Base-by-base conservation (phyloP, 2,329 filamentous ascomycete species). In the Fusarium acutatum region DNA sequence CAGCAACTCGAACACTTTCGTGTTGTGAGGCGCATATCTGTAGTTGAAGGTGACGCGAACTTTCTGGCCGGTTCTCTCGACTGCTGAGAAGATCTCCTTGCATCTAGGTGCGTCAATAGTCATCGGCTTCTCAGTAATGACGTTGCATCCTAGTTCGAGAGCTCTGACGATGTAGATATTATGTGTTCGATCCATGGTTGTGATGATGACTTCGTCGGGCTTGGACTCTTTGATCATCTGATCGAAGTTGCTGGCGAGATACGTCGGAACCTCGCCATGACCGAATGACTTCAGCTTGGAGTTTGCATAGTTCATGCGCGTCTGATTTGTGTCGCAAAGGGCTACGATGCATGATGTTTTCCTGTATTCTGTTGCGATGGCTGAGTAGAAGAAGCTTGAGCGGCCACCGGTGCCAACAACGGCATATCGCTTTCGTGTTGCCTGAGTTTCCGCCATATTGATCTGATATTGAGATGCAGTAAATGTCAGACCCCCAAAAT, bases 101-200 rank as follows among this genome's bases (percentile, higher is more conserved):
- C 88, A 90, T 6, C 88, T 85, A 4, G 85, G 82, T 1, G 84
- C 87, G 74, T 91, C 88, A 73, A 90, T 88, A 2, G 89, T 91
- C 89, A 91, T 91, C 9, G 89, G 89, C 78, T 91, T 91, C 75
- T 91, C 89, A 0, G 87, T 91, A n/a, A 91, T 83, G 1, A 90
- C 89, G 67, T 88, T 86, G 74, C 88, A 89, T 22, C 89, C 89
- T 2, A 90, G 80, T 69, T 90, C 88, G 54, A 91, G 81, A 0
- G 89, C 88, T 6, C 87, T 84, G 10, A 90, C 83, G 54, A 90
- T 90, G 80, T 91, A 91, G 34, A 82, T 84, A 75, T 90, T 83
- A 79, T 91, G 89, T 8, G 88, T 89, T 32, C 89, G 86, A 79
- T 91, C 89, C 74, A 91, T 89, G 0, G 89, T 91, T 2, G 89